Evolutionary conservation across 768 basidiomycete species (phyloP), one percentile per base, ranked within the genome.

Genomic region (Lactifluus rugatus): DNA sequence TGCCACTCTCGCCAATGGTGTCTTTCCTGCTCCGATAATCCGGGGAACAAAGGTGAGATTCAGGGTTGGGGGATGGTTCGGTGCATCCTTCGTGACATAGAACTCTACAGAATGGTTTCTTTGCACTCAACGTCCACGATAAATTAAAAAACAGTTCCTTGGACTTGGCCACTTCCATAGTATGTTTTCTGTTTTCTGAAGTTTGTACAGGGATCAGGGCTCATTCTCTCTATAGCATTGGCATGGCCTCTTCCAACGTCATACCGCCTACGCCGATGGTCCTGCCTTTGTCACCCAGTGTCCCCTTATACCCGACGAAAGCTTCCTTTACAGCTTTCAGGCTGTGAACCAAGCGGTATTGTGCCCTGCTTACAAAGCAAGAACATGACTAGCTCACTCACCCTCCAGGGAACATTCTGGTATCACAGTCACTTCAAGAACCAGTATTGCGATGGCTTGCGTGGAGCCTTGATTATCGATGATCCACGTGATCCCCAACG

Each of bases 381-480:
- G n/a, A 41, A 8, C 4, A 10, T 1, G 10, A 52, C n/a, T 2
- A 34, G 23, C 46, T 13, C 3, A 17, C 39, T n/a, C 1, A 9
- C 2, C 25, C 26, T 14, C 1, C 45, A 69, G 66, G 67, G 47
- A 1, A 72, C 68, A 6, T 72, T 52, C 56, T 73, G 72, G 72
- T 78, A 77, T 45, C 77, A 78, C 55, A 74, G 74, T n/a, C 77
- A 78, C 59, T 62, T 71, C 32, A 61, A 54, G 5, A 60, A 67
- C 10, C 76, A 77, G 61, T 71, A 72, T 45, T 76, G 77, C 42
- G 76, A 77, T 36, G 76, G 76, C 7, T 62, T 77, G 34, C 70
- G 76, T 28, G 76, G 76, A 3, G 58, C 68, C 5, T 32, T 72
- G 14, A 63, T 72, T 16, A 58, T 72, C 3, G 70, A 70, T 23